phyloP scores from a whole-genome alignment of 164 flowering plant species.

The Dillenia suffruticosa region DNA sequence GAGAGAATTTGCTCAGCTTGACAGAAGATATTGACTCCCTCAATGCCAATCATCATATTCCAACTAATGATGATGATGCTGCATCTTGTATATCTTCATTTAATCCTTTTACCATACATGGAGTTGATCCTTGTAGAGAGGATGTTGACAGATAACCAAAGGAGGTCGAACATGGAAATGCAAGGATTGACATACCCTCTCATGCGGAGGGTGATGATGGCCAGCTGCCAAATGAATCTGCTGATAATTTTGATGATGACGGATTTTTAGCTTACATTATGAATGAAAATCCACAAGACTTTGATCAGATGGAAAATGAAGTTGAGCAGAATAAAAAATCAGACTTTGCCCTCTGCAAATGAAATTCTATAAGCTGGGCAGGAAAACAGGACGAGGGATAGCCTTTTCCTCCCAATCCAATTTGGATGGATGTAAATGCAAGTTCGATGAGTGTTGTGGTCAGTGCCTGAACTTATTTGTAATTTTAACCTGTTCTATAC shows the following conservation, averaged over 20 bases:
- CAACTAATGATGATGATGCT: neutral
- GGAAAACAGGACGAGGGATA: slow-evolving; percentile 42
- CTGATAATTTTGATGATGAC: neutral
- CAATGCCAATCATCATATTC: neutral
- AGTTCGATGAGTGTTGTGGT: neutral
- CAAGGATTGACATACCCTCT: no score
- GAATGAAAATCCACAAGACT: no score
- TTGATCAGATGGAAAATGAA: slow-evolving; percentile 2
- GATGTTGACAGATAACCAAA: no score
- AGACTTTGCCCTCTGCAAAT: slow-evolving; percentile 46
- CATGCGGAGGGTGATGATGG: no score
- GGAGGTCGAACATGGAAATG: no score
- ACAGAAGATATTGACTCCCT: slow-evolving; percentile 6
- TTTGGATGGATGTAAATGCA: slow-evolving; percentile 7
- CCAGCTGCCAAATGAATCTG: neutral
- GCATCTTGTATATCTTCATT: neutral
- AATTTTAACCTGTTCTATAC: no score
- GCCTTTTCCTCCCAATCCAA: slow-evolving; percentile 22
- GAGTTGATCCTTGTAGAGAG: no score
- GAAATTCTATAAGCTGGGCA: slow-evolving; percentile 68
- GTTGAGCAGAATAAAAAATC: slow-evolving; percentile 18
- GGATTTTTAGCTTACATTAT: no score
- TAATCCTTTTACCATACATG: no score
- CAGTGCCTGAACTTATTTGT: no score
- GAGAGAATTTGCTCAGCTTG: neutral